Percentiles rank a stretch among this genome's conserved stretches.
Evolutionary conservation across 2,329 filamentous ascomycete species (phyloP).

Genomic region (Lizonia empirigonia): DNA sequence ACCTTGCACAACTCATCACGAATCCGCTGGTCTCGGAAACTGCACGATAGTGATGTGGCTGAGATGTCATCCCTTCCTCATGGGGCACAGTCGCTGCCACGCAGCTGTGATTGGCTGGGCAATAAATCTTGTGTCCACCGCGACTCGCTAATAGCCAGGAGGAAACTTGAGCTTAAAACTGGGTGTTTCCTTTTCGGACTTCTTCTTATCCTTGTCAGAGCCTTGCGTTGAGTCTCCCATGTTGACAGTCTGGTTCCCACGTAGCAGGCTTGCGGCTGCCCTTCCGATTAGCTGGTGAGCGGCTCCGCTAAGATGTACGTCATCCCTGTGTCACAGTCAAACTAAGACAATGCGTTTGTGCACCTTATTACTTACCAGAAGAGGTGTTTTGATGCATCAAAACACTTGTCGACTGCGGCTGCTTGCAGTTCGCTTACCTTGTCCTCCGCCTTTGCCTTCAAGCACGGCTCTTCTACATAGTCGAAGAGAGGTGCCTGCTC

Average conservation of each 20-base stretch:
- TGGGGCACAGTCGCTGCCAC: slow-evolving; percentile 5
- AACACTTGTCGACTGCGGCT: slow-evolving; percentile 39
- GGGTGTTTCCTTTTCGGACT: slow-evolving; percentile 16
- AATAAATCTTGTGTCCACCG: slow-evolving; percentile 12
- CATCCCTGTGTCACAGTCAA: slow-evolving; percentile 43
- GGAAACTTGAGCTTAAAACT: slow-evolving; percentile 41
- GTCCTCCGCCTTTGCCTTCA: slow-evolving; percentile 24
- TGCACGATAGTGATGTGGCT: slow-evolving; percentile 17
- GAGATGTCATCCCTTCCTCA: slow-evolving; percentile 25
- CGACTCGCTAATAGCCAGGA: slow-evolving; percentile 40
- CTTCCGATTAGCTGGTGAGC: slow-evolving; percentile 46
- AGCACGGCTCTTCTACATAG: slow-evolving; percentile 43
- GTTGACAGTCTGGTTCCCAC: slow-evolving; percentile 41
- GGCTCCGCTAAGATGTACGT: slow-evolving; percentile 41
- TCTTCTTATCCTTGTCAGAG: slow-evolving; percentile 17
- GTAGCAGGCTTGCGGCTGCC: slow-evolving; percentile 43
- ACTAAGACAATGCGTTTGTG: slow-evolving; percentile 42
- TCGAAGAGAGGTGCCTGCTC: slow-evolving; percentile 42
- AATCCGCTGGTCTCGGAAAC: slow-evolving; percentile 25
- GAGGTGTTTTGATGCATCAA: slow-evolving; percentile 38
- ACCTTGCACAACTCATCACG: slow-evolving; percentile 17
- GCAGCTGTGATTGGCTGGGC: not conserved
- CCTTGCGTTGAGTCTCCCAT: slow-evolving; percentile 17
- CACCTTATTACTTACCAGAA: slow-evolving; percentile 41
- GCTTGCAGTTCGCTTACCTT: slow-evolving; percentile 30